Evolutionary conservation across 805 yeast genomes (phyloP), one percentile per base, ranked within the genome.

Genomic region (Metschnikowia amazonensis): DNA sequence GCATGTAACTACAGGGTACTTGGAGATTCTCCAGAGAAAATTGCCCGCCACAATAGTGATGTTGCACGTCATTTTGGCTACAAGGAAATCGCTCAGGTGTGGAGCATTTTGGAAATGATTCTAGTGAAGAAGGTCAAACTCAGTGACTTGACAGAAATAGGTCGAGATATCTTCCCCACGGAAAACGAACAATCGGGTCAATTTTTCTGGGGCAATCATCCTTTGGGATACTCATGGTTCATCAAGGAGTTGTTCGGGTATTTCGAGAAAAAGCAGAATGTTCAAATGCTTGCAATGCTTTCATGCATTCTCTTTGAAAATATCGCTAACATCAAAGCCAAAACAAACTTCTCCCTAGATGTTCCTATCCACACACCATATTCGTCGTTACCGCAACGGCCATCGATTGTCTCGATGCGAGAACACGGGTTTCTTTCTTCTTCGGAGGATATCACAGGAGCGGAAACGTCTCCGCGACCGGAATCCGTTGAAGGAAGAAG

Each of bases 271-370:
- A 58, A 71, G 34, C 80, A 82, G 1, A 84, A 92, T 57, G 65
- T 88, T 23, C 97, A 92, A 62, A 88, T 92, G 96, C 67, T 90
- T 20, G 96, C 95, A 1, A 86, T 87, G 89, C 64, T 89, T 52
- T 79, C 92, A 3, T 87, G 96, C 64, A 73, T 88, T 4, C 64
- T 86, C 46, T 73, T 69, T 56, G 86, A 72, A 56, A 75, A 72
- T 53, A 44, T 33, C 5, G 31, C 43, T 10, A 51, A 44, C 21
- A 16, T 49, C 13, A 32, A 27, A 23, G 45, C 44, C 14, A 44
- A 40, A 9, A 20, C 33, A 17, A 33, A 36, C 39, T 51, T 59
- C 3, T 57, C 55, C 5, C 34, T 60, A 43, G 64, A 63, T 42
- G 59, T 75, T 9, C 78, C 81, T 0, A 63, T 76, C 43, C 74